A percentile compares a stretch with the other conserved stretches of the same genome.
Evolutionary conservation across 495 filamentous ascomycete species (phyloP).

Genomic region (Aspergillus asperescens): DNA sequence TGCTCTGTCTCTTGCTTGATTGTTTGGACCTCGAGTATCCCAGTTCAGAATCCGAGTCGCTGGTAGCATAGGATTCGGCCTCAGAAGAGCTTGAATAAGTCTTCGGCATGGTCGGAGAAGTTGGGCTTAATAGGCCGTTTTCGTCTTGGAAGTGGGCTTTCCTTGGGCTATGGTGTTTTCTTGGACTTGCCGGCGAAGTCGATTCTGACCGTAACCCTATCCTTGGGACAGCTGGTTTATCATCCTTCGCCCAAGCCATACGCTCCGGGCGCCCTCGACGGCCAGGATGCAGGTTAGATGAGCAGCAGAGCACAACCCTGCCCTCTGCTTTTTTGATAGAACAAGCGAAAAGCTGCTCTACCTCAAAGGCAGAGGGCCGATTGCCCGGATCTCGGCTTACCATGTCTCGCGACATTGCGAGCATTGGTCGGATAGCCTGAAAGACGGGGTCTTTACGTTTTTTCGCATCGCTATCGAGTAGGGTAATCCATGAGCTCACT

Average conservation of each 20-base stretch:
- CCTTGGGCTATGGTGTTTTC: not conserved
- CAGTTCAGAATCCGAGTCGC: conserved; percentile 3
- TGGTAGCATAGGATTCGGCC: conserved; percentile 1
- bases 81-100: conserved; percentile 7
- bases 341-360: conserved; percentile 24
- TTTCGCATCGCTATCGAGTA: conserved; percentile 59
- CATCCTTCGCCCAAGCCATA: not conserved
- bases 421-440: conserved; percentile 35
- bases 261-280: conserved; percentile 4
- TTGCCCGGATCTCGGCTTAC: conserved; percentile 32
- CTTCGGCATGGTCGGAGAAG: not conserved
- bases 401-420: conserved; percentile 43
- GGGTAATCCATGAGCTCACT: conserved; percentile 70
- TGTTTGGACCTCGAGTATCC: not conserved
- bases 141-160: conserved; percentile 1
- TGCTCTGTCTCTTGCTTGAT: not conserved
- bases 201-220: not conserved
- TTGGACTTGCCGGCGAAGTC: not conserved
- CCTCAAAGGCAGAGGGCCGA: conserved; percentile 34
- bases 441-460: conserved; percentile 53
- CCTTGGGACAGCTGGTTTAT: conserved; percentile 3
- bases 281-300: conserved; percentile 11
- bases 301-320: conserved; percentile 19
- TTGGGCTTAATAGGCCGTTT: conserved; percentile 5
- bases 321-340: conserved; percentile 19